Conservation (phyloP, 495 filamentous ascomycete genomes). For the Penicillium tannophilum region DNA sequence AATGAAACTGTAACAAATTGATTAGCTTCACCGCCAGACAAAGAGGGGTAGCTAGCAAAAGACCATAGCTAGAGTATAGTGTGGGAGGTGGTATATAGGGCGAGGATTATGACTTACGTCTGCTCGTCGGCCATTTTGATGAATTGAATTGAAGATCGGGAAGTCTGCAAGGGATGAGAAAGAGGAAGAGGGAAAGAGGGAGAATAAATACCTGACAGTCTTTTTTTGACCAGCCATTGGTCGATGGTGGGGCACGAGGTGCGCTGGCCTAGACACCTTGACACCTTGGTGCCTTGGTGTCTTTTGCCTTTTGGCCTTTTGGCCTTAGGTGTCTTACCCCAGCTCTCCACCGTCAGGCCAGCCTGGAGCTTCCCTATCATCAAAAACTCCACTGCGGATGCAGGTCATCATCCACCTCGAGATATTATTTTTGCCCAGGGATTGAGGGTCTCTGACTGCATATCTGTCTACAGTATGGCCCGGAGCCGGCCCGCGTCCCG, state of each 20-base stretch:
- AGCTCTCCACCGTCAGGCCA: constrained; percentile 42
- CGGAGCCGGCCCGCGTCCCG: constrained; percentile 51
- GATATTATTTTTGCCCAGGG: constrained; percentile 26
- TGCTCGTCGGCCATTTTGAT: constrained; percentile 85
- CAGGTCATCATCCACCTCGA: constrained; percentile 30
- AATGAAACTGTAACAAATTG: constrained; percentile 75
- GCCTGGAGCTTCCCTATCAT: constrained; percentile 41
- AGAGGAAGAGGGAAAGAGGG: constrained; percentile 32
- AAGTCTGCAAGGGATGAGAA: constrained; percentile 32
- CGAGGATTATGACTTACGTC: constrained; percentile 67
- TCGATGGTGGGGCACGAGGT: constrained; percentile 32
- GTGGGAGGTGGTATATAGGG: constrained; percentile 11
- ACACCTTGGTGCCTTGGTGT: constrained; percentile 11
- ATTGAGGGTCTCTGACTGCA: constrained; percentile 43
- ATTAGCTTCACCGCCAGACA: constrained; percentile 51
- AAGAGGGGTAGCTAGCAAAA: constrained; percentile 22
- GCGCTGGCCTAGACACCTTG: constrained; percentile 13
- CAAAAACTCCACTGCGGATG: constrained; percentile 32
- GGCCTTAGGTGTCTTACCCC: constrained; percentile 37
- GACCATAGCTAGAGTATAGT: constrained; percentile 25
- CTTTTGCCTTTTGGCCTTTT: constrained; percentile 11
- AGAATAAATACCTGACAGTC: constrained; percentile 33
- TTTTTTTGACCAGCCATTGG: constrained; percentile 26
- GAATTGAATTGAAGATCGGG: constrained; percentile 38
- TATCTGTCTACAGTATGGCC: constrained; percentile 37